phyloP scores from a whole-genome alignment of 2,329 filamentous ascomycete genomes.

The Fusarium lyarnte region DNA sequence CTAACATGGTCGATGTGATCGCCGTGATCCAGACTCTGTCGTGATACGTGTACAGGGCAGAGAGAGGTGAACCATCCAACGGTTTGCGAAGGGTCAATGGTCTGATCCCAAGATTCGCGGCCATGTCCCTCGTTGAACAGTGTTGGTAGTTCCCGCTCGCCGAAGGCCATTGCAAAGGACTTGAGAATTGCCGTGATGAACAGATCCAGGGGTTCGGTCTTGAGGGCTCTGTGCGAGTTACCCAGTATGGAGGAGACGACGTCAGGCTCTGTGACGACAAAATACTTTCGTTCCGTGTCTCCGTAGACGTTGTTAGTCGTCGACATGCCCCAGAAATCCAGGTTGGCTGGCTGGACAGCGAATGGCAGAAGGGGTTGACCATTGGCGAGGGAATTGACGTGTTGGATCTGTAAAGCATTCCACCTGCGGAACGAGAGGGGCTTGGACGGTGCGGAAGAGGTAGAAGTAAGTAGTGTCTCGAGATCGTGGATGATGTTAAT shows the following conservation, averaged over 20 bases:
- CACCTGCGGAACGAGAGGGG: conserved; percentile 52
- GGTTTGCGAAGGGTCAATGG: conserved; percentile 50
- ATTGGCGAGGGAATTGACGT: conserved; percentile 27
- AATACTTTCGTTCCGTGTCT: neutral
- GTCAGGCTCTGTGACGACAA: conserved; percentile 3
- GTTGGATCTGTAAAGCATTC: conserved; percentile 48
- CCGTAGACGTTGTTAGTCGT: conserved; percentile 11
- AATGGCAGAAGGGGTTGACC: neutral
- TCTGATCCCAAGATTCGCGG: conserved; percentile 48
- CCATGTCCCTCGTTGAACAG: conserved; percentile 56
- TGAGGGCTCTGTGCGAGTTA: conserved; percentile 44
- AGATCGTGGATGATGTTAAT: conserved; percentile 55
- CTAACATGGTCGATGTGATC: conserved; percentile 17
- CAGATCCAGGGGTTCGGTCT: conserved; percentile 52
- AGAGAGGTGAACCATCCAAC: conserved; percentile 60
- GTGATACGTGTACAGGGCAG: conserved; percentile 44
- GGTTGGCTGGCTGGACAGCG: neutral
- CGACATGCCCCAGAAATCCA: conserved; percentile 37
- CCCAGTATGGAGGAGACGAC: conserved; percentile 25
- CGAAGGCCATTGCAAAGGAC: conserved; percentile 50
- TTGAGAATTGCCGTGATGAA: conserved; percentile 48
- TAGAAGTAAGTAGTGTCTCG: conserved; percentile 48
- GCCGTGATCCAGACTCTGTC: neutral
- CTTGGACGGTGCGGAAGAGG: conserved; percentile 9
- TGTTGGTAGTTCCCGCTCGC: conserved; percentile 46